These are phyloP conservation scores for Suillus subaureus DNA, from an alignment of 768 basidiomycete genomes.

Conservation along the genomic window DNA sequence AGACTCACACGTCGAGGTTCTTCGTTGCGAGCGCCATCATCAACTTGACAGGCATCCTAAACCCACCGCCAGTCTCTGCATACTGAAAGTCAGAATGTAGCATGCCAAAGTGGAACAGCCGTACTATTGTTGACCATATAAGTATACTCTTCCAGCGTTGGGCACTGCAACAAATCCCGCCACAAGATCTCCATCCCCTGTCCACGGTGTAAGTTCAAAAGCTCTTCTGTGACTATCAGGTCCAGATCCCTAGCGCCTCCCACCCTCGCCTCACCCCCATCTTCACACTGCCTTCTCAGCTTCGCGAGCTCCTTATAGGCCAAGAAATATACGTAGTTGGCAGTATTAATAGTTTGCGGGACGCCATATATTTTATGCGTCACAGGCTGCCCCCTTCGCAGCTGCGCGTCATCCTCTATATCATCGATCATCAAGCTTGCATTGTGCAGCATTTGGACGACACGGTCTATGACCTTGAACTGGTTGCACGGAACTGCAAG, in stretches of 20 bases:
- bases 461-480: conserved; percentile 69
- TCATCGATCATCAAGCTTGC: conserved; percentile 96
- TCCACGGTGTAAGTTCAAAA: conserved; percentile 88
- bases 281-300: conserved; percentile 15
- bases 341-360: conserved; percentile 95
- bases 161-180: conserved; percentile 89
- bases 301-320: conserved; percentile 77
- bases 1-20: conserved; percentile 57
- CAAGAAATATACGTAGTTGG: conserved; percentile 96
- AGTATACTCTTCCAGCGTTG: conserved; percentile 93
- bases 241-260: conserved; percentile 82
- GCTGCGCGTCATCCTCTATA: conserved; percentile 88
- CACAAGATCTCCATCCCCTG: conserved; percentile 95
- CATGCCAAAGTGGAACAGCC: conserved; percentile 23
- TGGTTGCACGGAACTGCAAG: conserved; percentile 76
- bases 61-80: conserved; percentile 91
- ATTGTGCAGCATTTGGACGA: conserved; percentile 94
- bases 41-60: conserved; percentile 89
- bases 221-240: conserved; percentile 46
- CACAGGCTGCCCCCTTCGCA: conserved; percentile 83
- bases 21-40: conserved; percentile 90
- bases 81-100: conserved; percentile 7
- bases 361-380: conserved; percentile 96
- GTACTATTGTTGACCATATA: conserved; percentile 95
- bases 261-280: conserved; percentile 7